Evolutionary conservation across 2,329 filamentous ascomycete species (phyloP), one percentile per base, ranked within the genome.

Genomic region (Ophiostoma ulmi): DNA sequence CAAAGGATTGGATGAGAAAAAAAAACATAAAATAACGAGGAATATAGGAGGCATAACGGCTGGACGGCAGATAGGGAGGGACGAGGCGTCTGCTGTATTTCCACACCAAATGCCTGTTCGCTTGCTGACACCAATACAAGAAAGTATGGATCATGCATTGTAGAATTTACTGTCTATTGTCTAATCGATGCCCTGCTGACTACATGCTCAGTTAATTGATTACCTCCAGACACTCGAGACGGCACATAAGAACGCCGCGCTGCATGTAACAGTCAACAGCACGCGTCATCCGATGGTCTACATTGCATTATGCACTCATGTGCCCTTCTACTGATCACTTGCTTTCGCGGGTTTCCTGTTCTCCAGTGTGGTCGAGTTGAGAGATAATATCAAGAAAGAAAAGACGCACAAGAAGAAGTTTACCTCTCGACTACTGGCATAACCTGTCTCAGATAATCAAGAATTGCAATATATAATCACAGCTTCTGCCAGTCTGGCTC

Each of bases 101-200:
- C 69, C 70, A 72, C 73, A 71, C 70, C 58, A 39, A 14, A 71
- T 74, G 72, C 69, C 69, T 61, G 68, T 70, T 74, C 73, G 73
- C 73, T 74, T 74, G 70, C 41, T 73, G 72, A 72, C 70, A 71
- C 73, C 70, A 67, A 68, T 52, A 39, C 63, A 39, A 22, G 35
- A 10, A 38, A 17, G 14, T 35, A 17, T n/a, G 61, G 35, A 65
- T 65, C 35, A 38, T 65, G 31, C 31, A 14, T 36, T 36, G 22
- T 61, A 13, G 22, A 13, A 20, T 48, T 17, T 20, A 48, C 17
- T 48, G 7, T 48, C 44, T n/a, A 48, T n/a, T 48, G 52, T 58
- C 52, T n/a, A n/a, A n/a, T 48, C 17, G n/a, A 20, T 48, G 44
- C 7, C 17, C 52, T 58, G 52, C 52, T 26, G 48, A 20, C 52